These are phyloP conservation scores for Barbarea vulgaris DNA, from an alignment of 345 rosid genomes.

Conservation along the genomic window DNA sequence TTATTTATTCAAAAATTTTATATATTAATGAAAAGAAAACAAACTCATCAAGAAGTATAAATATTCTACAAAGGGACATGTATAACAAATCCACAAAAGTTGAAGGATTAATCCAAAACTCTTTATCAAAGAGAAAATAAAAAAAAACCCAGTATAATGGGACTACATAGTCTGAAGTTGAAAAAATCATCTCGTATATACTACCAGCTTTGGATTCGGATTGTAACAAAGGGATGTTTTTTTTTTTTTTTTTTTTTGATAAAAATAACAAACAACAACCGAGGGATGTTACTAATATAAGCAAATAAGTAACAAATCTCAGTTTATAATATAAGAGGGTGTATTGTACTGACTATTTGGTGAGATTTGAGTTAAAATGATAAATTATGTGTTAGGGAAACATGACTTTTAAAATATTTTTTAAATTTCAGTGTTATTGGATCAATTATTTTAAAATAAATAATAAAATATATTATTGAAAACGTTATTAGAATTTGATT, in stretches of 20 bases:
- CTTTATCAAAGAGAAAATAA: neutral
- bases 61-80: neutral
- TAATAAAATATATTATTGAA: no score
- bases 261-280: no score
- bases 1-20: no score
- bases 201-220: neutral
- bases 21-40: neutral
- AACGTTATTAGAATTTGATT: no score
- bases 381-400: no score
- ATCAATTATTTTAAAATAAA: no score
- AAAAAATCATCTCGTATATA: neutral
- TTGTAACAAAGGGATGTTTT: no score
- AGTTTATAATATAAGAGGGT: neutral
- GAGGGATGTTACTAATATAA: neutral
- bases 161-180: neutral
- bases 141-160: neutral
- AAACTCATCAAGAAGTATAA: neutral
- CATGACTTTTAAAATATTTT: no score
- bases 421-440: no score
- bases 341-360: no score
- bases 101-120: neutral
- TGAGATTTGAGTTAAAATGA: no score
- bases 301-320: neutral
- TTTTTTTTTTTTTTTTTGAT: no score
- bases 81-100: neutral